A percentile compares a stretch with the other conserved stretches of the same genome.
These are phyloP conservation scores for Diutina rugosa DNA, from an alignment of 1,139 yeast species.

Conservation along the genomic window DNA sequence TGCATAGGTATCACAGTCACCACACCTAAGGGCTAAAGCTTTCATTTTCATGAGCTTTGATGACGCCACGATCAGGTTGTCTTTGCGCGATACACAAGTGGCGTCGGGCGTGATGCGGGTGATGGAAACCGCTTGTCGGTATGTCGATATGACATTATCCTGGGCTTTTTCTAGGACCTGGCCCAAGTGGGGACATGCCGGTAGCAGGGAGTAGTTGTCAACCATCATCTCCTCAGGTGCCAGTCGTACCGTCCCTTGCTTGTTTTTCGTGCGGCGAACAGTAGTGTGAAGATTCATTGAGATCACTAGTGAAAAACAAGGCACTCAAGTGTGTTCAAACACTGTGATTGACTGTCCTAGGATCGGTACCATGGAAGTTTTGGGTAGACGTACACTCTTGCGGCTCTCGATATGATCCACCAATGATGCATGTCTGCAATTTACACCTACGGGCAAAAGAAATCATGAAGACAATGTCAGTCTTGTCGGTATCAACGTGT, in stretches of 20 bases:
- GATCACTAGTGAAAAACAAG: not conserved
- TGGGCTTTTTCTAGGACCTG: conserved; percentile 44
- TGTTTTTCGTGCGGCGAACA: conserved; percentile 1
- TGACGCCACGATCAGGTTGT: conserved; percentile 15
- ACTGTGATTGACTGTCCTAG: not conserved
- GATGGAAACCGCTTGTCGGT: conserved; percentile 43
- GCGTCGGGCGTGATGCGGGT: conserved; percentile 8
- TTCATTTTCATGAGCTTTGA: conserved; percentile 24
- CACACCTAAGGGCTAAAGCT: conserved; percentile 33
- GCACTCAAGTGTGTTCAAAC: not conserved
- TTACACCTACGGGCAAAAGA: not conserved
- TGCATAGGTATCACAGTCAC: conserved; percentile 32
- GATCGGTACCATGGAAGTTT: not conserved
- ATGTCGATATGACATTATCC: conserved; percentile 45
- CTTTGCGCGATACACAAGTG: conserved; percentile 17
- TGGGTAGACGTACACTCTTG: not conserved
- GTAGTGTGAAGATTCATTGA: not conserved
- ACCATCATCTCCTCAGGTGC: not conserved
- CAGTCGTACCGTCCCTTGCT: not conserved
- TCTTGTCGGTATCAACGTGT: not conserved
- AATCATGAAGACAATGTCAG: not conserved
- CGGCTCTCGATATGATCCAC: not conserved
- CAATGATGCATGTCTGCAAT: not conserved
- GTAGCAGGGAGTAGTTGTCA: conserved; percentile 1
- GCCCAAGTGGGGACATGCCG: conserved; percentile 39